phyloP scores from a whole-genome alignment of 805 yeast species.

The Yarrowia sp. region DNA sequence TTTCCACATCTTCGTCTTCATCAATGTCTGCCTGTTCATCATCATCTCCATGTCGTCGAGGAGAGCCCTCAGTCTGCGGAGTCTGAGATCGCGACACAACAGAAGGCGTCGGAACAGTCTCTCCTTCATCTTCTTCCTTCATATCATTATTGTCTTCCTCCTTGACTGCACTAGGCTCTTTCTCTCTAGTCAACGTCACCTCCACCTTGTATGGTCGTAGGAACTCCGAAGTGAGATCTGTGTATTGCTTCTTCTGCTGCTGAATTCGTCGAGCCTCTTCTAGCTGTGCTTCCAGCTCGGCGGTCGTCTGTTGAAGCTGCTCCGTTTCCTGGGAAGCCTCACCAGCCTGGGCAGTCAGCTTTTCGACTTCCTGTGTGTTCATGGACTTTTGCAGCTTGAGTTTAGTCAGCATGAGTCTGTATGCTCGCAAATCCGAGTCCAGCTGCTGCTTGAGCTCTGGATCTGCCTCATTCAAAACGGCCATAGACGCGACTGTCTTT shows the following conservation, averaged over 20 bases:
- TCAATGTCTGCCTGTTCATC: constrained; percentile 21
- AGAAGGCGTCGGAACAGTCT: neutral
- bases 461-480: neutral
- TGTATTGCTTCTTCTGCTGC: constrained; percentile 11
- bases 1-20: constrained; percentile 20
- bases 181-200: constrained; percentile 12
- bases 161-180: neutral
- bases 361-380: constrained; percentile 6
- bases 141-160: neutral
- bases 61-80: neutral
- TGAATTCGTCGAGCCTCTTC: neutral
- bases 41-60: constrained; percentile 12
- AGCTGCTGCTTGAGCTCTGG: constrained; percentile 10
- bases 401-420: constrained; percentile 18
- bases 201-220: constrained; percentile 17
- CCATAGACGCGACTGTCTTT: neutral
- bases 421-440: constrained; percentile 1
- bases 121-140: neutral
- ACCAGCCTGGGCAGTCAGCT: neutral
- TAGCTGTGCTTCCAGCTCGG: neutral
- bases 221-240: neutral
- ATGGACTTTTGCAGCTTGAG: neutral
- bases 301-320: neutral
- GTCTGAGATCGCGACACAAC: neutral
- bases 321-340: neutral